Conservation (phyloP, 2,329 filamentous ascomycete genomes). For the Reticulascus tulasneorum region DNA sequence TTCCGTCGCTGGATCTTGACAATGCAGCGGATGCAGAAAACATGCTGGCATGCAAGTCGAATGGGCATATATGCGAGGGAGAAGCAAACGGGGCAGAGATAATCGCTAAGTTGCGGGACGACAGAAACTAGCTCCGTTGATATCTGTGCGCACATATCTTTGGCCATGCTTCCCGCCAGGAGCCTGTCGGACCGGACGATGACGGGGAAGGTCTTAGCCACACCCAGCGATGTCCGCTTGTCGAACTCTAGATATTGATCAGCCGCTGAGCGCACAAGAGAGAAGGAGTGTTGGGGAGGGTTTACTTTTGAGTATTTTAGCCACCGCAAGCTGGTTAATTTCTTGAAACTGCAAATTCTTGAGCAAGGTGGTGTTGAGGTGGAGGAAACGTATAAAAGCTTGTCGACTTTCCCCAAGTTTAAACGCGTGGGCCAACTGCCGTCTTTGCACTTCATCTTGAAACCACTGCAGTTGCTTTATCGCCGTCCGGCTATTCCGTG, state of each 20-base stretch:
- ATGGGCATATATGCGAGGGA: conserved; percentile 78
- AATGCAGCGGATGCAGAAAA: conserved; percentile 82
- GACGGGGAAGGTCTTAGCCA: conserved; percentile 58
- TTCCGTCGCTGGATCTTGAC: conserved; percentile 72
- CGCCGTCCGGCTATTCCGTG: conserved; percentile 62
- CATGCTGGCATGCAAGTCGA: conserved; percentile 68
- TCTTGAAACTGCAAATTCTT: conserved; percentile 79
- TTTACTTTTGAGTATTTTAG: conserved; percentile 81
- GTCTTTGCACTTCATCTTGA: conserved; percentile 59
- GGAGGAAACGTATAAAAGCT: conserved; percentile 66
- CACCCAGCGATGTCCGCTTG: conserved; percentile 73
- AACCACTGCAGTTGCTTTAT: conserved; percentile 68
- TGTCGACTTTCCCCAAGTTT: conserved; percentile 61
- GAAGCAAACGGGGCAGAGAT: conserved; percentile 76
- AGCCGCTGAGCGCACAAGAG: neutral
- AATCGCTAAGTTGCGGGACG: conserved; percentile 81
- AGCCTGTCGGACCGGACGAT: conserved; percentile 56
- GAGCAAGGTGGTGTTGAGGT: conserved; percentile 72
- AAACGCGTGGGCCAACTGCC: conserved; percentile 57
- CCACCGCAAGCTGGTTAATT: conserved; percentile 72
- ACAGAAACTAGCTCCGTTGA: conserved; percentile 67
- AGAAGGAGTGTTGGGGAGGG: conserved; percentile 4
- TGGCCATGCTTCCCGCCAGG: conserved; percentile 65
- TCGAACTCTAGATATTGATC: conserved; percentile 64
- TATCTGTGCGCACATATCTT: conserved; percentile 71